These are phyloP conservation scores for Hypholoma sublateritium DNA, from an alignment of 768 basidiomycete species.

Conservation along the genomic window DNA sequence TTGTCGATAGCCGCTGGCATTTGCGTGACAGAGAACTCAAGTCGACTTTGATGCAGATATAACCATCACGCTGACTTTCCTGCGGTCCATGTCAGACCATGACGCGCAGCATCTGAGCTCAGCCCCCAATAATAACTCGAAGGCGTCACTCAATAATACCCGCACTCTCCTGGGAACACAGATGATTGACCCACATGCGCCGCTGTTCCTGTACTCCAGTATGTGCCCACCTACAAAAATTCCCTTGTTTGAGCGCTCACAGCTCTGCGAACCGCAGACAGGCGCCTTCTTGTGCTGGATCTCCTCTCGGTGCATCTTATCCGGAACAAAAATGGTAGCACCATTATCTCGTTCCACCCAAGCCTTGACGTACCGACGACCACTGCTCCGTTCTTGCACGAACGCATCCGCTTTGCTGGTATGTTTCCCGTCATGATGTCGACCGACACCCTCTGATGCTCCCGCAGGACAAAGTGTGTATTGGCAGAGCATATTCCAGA, in stretches of 20 bases:
- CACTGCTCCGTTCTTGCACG: constrained; percentile 40
- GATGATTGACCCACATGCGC: constrained; percentile 41
- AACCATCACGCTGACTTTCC: constrained; percentile 58
- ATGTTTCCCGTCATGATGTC: neutral
- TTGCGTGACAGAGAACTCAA: no score
- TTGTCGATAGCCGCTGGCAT: neutral
- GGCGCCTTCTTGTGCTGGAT: constrained; percentile 40
- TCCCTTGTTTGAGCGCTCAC: neutral
- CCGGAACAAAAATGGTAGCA: constrained; percentile 42
- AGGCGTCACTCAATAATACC: constrained; percentile 11
- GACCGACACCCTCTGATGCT: neutral
- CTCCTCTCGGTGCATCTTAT: constrained; percentile 49
- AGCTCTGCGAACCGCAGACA: constrained; percentile 11
- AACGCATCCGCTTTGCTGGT: constrained; percentile 49
- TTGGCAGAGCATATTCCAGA: constrained; percentile 41
- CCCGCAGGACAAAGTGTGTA: constrained; percentile 42
- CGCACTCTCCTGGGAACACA: constrained; percentile 15
- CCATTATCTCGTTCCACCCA: constrained; percentile 52
- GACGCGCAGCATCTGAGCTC: constrained; percentile 20
- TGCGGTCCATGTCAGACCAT: constrained; percentile 40
- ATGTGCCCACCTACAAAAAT: constrained; percentile 5
- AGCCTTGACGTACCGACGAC: constrained; percentile 37
- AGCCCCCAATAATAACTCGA: constrained; percentile 11
- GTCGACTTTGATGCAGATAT: constrained; percentile 39
- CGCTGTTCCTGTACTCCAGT: constrained; percentile 35